Base-by-base conservation (phyloP, 78 protist species). In the Speleostelium caveatum region DNA sequence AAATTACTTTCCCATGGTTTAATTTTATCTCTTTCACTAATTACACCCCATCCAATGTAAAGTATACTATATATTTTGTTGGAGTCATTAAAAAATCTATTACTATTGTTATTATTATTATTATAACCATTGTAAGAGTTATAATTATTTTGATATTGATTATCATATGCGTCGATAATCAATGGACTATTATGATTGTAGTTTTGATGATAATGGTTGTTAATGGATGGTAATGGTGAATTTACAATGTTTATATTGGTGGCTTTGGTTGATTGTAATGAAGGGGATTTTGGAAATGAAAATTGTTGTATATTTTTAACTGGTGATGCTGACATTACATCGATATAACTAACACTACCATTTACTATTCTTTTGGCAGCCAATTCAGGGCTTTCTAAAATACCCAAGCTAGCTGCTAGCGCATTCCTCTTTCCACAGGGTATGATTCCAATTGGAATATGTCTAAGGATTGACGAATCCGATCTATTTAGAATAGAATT, bases 31-130 rank as follows among this genome's bases (percentile, higher is more conserved):
- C 65, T 65, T 33, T 38, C 41, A 33, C 89, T 79, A 30, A 79
- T 79, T 7, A 60, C 61, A 28, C 89, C 89, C 75, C 89, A 67
- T n/a, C 89, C 89, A 67, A 67, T 39, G 41, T 79, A 51, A 8
- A 79, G n/a, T 24, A 79, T 22, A 30, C 89, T 67, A 55, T 67
- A 79, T 26, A 67, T 42, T 58, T 56, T 65, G 22, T 32, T 55
- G 16, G 6, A 32, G 28, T 79, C 89, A 67, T 62, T 76, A 30
- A 66, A 45, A 53, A 49, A 49, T 65, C 24, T 14, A 77, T 32
- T 49, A 53, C 51, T 63, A 35, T 30, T 22, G 2, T 32, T 30
- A n/a, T 45, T 33, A 35, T 56, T 56, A 26, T 33, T 28, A 38
- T 58, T 73, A 38, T 56, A 56, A 21, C 49, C 36, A 19, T 53